A percentile compares a stretch with the other conserved stretches of the same genome.
Evolutionary conservation across 202 grass and related monocot species (phyloP).

Genomic region (Brachypodium distachyon): DNA sequence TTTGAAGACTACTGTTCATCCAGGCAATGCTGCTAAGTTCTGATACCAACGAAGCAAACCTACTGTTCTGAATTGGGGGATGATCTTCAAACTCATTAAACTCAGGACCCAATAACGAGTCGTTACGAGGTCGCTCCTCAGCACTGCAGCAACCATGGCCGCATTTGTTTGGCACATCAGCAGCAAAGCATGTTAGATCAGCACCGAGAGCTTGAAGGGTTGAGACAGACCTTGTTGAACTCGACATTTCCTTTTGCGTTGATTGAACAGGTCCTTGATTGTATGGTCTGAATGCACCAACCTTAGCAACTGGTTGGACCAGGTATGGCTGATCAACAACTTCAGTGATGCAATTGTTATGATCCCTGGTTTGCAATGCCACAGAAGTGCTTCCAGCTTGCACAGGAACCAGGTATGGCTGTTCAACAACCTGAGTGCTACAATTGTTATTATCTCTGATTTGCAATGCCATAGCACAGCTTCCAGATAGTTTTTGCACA

Average conservation of each 20-base stretch:
- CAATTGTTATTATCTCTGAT: background rate
- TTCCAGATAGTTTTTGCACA: slow-evolving; percentile 34
- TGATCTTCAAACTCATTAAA: slow-evolving; percentile 84
- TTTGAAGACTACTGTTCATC: slow-evolving; percentile 77
- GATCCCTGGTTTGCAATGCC: background rate
- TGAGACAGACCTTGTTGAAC: slow-evolving; percentile 18
- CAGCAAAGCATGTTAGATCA: slow-evolving; percentile 32
- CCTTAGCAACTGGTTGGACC: slow-evolving; percentile 54
- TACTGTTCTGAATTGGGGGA: slow-evolving; percentile 52
- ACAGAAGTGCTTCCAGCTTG: background rate
- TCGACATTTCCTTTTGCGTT: slow-evolving; percentile 9
- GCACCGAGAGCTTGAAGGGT: slow-evolving; percentile 24
- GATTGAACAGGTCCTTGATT: slow-evolving; percentile 18
- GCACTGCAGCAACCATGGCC: slow-evolving; percentile 63
- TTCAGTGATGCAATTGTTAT: background rate
- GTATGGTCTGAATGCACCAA: slow-evolving; percentile 82
- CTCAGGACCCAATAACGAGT: slow-evolving; percentile 79
- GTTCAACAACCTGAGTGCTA: background rate
- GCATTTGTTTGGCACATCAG: slow-evolving; percentile 74
- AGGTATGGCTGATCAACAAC: slow-evolving; percentile 58
- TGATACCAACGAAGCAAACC: slow-evolving; percentile 65
- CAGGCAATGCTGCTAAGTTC: slow-evolving; percentile 96
- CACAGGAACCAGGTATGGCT: too few relatives aligned
- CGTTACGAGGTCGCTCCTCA: slow-evolving; percentile 16
- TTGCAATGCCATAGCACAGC: slow-evolving; percentile 2